These are phyloP conservation scores for Davidsoniella eucalypti DNA, from an alignment of 2,329 filamentous ascomycete species.

Conservation along the genomic window DNA sequence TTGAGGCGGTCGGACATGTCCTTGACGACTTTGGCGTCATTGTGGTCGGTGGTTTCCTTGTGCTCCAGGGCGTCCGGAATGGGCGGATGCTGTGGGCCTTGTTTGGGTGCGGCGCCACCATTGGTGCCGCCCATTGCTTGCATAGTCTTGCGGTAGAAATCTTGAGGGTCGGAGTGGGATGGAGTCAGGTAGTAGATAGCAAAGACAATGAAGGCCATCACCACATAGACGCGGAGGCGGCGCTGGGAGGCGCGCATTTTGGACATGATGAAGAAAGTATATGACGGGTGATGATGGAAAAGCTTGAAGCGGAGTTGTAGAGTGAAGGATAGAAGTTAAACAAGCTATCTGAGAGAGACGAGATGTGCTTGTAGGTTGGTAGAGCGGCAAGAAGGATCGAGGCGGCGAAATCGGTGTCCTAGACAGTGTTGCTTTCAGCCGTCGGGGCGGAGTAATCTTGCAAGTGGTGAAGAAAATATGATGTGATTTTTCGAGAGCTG, in stretches of 20 bases:
- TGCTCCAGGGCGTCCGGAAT: conserved; percentile 37
- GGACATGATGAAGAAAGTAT: neutral
- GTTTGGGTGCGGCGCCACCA: conserved; percentile 20
- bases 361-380: no score
- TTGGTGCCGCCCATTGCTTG: conserved; percentile 33
- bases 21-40: conserved; percentile 19
- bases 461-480: no score
- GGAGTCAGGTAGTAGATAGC: conserved; percentile 11
- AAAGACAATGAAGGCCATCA: conserved; percentile 8
- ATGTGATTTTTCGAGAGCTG: no score
- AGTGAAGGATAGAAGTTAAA: no score
- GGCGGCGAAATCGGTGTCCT: no score
- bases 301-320: no score
- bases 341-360: no score
- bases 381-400: no score
- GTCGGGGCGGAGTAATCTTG: no score
- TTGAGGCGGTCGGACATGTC: conserved; percentile 46
- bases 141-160: conserved; percentile 45
- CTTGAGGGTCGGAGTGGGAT: conserved; percentile 19
- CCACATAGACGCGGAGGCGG: conserved; percentile 8
- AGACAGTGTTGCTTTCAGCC: no score
- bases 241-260: conserved; percentile 10
- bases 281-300: neutral
- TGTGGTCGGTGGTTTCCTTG: conserved; percentile 18
- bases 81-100: conserved; percentile 34